Evolutionary conservation across 2,329 filamentous ascomycete genomes (phyloP), one percentile per base, ranked within the genome.

Genomic region (Hirsutella minnesotensis): DNA sequence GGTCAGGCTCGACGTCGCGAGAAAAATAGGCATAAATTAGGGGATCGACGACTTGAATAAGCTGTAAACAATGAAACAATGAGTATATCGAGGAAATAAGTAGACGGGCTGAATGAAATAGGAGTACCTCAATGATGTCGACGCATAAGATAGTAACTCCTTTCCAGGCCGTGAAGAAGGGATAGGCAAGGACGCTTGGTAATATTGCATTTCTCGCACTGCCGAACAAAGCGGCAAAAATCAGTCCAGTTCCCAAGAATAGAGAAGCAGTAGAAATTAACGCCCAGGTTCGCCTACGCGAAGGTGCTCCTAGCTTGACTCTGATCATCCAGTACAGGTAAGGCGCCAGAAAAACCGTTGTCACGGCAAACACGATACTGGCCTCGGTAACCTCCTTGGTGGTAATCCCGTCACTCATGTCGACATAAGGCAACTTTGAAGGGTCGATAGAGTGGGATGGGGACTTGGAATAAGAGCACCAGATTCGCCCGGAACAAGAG

Each of bases 41-140:
- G 21, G 38, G 20, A 29, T 39, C 38, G 22, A 39, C 21, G n/a
- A 39, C 38, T 39, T 39, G 22, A 39, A 39, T 30, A 29, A 39
- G 38, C 38, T 39, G 21, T n/a, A 39, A 30, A 21, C 13, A 13
- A n/a, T n/a, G n/a, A n/a, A n/a, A n/a, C n/a, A n/a, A 39, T 39
- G 3, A 39, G 21, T 30, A 27, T 8, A 29, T 4, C 18, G 15
- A n/a, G 15, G 21, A 22, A 12, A 22, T 38, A 38, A 38, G 12
- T 27, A 39, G 37, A 40, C 19, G 27, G 18, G 38, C 12, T 15
- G 24, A 27, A 27, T 20, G n/a, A 33, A 40, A 12, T 19, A 40
- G 13, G 31, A 33, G 18, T 40, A 40, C 38, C 38, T 33, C 29
- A 40, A 31, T 21, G 31, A 33, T 40, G 29, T 40, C 27, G 27